phyloP scores from a whole-genome alignment of 2,329 filamentous ascomycete genomes.

The Calonectria hongkongensis region DNA sequence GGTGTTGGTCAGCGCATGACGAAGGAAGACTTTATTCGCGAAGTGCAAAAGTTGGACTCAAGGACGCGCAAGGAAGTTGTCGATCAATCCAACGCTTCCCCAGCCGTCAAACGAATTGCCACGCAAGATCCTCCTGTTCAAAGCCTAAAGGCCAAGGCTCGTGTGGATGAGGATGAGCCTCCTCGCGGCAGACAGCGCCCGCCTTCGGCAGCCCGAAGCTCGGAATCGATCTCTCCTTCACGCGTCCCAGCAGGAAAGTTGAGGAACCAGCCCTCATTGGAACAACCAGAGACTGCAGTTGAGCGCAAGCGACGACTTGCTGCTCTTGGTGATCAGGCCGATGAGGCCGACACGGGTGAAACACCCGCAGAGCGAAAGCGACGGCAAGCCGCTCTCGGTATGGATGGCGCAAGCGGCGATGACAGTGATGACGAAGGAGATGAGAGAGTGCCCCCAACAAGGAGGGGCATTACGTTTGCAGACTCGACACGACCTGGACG shows the following conservation, averaged over 20 bases:
- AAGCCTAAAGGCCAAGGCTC: constrained; percentile 45
- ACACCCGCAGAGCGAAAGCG: constrained; percentile 84
- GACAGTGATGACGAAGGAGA: constrained; percentile 74
- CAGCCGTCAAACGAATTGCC: constrained; percentile 69
- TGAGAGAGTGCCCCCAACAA: constrained; percentile 69
- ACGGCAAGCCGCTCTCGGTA: constrained; percentile 83
- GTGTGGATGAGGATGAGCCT: constrained; percentile 45
- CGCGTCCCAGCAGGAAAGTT: constrained; percentile 36
- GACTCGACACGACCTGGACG: constrained; percentile 61
- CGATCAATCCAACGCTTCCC: constrained; percentile 69
- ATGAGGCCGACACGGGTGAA: constrained; percentile 70
- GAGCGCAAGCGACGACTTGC: constrained; percentile 80
- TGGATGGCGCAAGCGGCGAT: constrained; percentile 66
- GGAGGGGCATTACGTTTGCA: constrained; percentile 77
- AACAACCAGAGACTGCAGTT: constrained; percentile 78
- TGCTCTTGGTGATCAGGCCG: constrained; percentile 67
- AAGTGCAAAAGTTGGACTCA: constrained; percentile 83
- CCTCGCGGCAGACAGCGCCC: constrained; percentile 31
- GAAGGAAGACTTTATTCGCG: constrained; percentile 85
- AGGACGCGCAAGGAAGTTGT: constrained; percentile 75
- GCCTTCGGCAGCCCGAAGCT: constrained; percentile 34
- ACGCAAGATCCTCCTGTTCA: constrained; percentile 60
- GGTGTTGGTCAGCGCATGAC: constrained; percentile 84
- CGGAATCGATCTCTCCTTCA: constrained; percentile 46
- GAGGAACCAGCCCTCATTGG: constrained; percentile 48